A percentile compares a stretch with the other conserved stretches of the same genome.
Conservation (phyloP, 179 eudicot species). For the Amaranthus tricolor region DNA sequence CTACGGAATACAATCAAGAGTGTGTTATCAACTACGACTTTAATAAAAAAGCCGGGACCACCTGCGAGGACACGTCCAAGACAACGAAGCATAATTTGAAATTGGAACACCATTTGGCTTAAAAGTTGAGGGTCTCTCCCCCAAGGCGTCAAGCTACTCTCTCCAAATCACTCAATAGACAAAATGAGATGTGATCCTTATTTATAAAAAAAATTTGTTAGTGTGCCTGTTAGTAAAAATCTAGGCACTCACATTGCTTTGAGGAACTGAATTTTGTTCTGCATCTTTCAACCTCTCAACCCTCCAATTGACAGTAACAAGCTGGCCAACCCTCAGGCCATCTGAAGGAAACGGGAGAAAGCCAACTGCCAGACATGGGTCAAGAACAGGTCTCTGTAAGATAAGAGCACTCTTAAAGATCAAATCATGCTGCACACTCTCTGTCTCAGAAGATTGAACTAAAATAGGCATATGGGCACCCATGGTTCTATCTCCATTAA, state of each 20-base stretch:
- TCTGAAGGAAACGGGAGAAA: constrained; percentile 89
- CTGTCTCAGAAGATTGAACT: constrained; percentile 30
- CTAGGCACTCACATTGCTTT: constrained; percentile 48
- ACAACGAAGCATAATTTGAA: background rate
- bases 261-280: constrained; percentile 40
- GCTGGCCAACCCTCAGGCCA: constrained; percentile 87
- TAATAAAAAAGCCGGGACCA: background rate
- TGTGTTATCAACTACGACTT: background rate
- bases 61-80: background rate
- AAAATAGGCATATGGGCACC: constrained; percentile 85
- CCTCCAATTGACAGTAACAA: constrained; percentile 89
- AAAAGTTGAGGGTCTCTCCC: background rate
- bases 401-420: constrained; percentile 77
- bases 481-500: constrained; percentile 60
- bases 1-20: background rate
- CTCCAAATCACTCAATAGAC: background rate
- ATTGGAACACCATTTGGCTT: background rate
- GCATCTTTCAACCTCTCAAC: constrained; percentile 83
- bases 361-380: constrained; percentile 97
- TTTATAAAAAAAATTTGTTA: background rate
- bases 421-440: constrained; percentile 37
- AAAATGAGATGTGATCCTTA: background rate
- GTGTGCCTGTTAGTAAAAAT: background rate
- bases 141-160: background rate
- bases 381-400: constrained; percentile 86